Conservation (phyloP, 2,329 filamentous ascomycete species). For the Ophiostoma novo-ulmi region DNA sequence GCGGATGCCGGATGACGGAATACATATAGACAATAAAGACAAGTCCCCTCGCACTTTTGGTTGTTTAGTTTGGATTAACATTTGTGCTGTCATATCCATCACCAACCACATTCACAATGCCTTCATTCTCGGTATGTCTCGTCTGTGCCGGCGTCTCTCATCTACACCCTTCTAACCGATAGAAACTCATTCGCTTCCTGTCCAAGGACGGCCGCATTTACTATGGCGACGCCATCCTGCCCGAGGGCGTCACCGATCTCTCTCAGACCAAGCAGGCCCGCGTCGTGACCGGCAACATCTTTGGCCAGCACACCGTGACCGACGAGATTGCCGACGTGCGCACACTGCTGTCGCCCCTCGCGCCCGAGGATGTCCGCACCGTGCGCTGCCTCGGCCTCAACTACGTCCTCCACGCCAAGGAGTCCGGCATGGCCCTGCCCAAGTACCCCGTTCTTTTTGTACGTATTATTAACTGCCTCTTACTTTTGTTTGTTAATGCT, state of each 20-base stretch:
- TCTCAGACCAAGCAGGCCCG: constrained; percentile 55
- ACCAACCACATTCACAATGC: constrained; percentile 31
- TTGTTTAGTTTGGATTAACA: background rate
- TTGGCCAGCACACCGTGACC: constrained; percentile 59
- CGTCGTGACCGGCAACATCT: constrained; percentile 61
- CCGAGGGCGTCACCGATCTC: constrained; percentile 55
- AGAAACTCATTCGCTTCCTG: constrained; percentile 70
- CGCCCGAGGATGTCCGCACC: constrained; percentile 57
- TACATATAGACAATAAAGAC: background rate
- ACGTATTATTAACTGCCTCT: constrained; percentile 29
- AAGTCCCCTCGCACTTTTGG: background rate
- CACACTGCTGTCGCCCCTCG: constrained; percentile 58
- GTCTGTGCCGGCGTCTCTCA: background rate
- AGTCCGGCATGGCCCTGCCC: constrained; percentile 64
- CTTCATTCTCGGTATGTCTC: constrained; percentile 43
- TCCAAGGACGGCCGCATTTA: constrained; percentile 64
- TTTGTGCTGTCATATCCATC: background rate
- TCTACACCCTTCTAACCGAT: constrained; percentile 33
- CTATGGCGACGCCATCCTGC: constrained; percentile 70
- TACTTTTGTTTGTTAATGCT: background rate
- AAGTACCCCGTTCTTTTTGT: constrained; percentile 68
- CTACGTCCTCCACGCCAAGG: constrained; percentile 66
- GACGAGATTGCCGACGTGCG: constrained; percentile 54
- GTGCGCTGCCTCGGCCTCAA: constrained; percentile 67
- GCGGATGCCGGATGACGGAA: background rate